Base-by-base conservation (phyloP, 306 rosid species). In the Rosa chinensis region DNA sequence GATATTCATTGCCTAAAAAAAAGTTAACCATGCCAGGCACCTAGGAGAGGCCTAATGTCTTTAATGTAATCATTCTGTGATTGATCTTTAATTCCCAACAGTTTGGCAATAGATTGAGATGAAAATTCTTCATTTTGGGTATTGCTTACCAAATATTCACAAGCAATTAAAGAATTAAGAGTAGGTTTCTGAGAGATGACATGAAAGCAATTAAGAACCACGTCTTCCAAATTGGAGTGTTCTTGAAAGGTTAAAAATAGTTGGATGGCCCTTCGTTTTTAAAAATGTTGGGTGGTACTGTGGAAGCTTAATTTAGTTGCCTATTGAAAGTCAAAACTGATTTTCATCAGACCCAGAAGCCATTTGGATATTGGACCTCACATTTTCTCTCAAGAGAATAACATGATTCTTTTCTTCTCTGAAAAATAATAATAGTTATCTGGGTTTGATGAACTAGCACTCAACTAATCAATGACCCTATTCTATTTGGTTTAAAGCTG, bases 181-280 rank as follows among this genome's bases (percentile, higher is more conserved):
- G 48, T 77, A n/a, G 28, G 44, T 67, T 82, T 78, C 12, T 72
- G 43, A 67, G 66, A 75, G 50, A 74, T 70, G 79, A 78, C 52
- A 81, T 74, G 62, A 73, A 59, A 72, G 35, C 64, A 61, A 28
- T 73, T 40, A 77, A 85, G 67, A 77, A 82, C 89, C 78, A 80
- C 86, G 72, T 83, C 79, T 83, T 86, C 87, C 87, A 43, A 76
- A 76, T 80, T 47, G 61, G 77, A 53, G 76, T 83, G 21, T 81
- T 85, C 74, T 78, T 85, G 62, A 74, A 78, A 81, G 87, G 72
- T 77, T 62, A 3, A 23, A 61, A 61, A 25, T 11, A 23, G 37
- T 61, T 28, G 18, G 67, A 61, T 61, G 32, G 0, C 67, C 67
- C 4, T 10, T 23, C 28, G 3, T 39, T 43, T 40, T 67, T 21